These are phyloP conservation scores for Myriosclerotinia scirpicola DNA, from an alignment of 2,329 filamentous ascomycete genomes.

Conservation along the genomic window DNA sequence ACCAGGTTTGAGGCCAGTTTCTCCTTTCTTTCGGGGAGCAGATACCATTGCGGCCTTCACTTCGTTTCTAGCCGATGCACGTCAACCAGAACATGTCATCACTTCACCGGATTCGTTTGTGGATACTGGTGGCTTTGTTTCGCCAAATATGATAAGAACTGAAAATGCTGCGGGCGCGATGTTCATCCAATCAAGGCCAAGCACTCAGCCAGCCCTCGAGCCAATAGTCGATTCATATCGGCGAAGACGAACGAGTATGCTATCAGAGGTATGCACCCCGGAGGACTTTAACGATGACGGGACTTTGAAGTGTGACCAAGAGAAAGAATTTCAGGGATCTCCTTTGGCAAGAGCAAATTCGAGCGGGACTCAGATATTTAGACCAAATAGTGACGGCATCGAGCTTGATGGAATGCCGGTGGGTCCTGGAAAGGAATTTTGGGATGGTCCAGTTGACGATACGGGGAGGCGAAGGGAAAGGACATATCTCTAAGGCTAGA, in stretches of 20 bases:
- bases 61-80: background rate
- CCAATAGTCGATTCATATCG: slow-evolving; percentile 3
- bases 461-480: slow-evolving; percentile 31
- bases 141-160: slow-evolving; percentile 17
- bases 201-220: slow-evolving; percentile 5
- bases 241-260: slow-evolving; percentile 4
- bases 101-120: background rate
- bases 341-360: slow-evolving; percentile 34
- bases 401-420: slow-evolving; percentile 38
- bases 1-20: slow-evolving; percentile 1
- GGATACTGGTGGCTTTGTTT: slow-evolving; percentile 16
- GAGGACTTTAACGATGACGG: slow-evolving; percentile 11
- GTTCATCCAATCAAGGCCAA: slow-evolving; percentile 19
- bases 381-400: slow-evolving; percentile 33
- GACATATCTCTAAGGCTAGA: slow-evolving; percentile 34
- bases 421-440: slow-evolving; percentile 32
- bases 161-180: slow-evolving; percentile 10
- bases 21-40: slow-evolving; percentile 5
- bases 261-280: slow-evolving; percentile 25
- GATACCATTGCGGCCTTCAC: slow-evolving; percentile 1
- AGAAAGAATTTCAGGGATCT: background rate
- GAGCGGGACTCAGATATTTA: slow-evolving; percentile 39
- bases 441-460: slow-evolving; percentile 27
- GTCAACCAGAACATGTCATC: slow-evolving; percentile 27
- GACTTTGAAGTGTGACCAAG: background rate